Evolutionary conservation across 2,329 filamentous ascomycete species (phyloP), one percentile per base, ranked within the genome.

Genomic region (Xylaria sp.): DNA sequence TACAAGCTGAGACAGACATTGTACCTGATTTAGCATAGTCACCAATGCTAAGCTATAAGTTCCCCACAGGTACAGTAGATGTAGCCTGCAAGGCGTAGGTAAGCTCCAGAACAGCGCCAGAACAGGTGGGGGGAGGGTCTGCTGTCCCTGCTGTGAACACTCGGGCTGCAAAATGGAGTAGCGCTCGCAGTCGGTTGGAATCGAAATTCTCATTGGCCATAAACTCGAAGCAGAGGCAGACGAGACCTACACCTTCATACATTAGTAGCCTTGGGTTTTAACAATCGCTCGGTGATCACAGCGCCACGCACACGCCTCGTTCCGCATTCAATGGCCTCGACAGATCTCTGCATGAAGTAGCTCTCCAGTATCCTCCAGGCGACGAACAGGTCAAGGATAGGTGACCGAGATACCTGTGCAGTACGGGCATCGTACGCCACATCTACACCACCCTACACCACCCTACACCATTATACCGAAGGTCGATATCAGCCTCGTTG

Each of bases 181-280:
- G n/a, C 46, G 21, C 42, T 50, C 49, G 45, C 28, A 47, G 23
- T 14, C 38, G 19, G 15, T 23, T 42, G 45, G 21, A 45, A 42
- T 23, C 19, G 21, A 43, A 43, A 11, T 43, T 51, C 25, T 51
- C 46, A 57, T 57, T 57, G 46, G 55, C 55, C 55, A 38, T 6
- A 31, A 40, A 52, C 19, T 19, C 6, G 14, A 37, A 15, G 12
- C 6, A 15, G 35, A 37, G 12, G 3, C 14, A 37, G 7, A 8
- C 12, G 7, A 37, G 8, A 37, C 35, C 35, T 37, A 37, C 28
- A 31, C 28, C 28, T 31, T 9, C 28, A 31, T 31, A 31, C 4
- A 31, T 31, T 31, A 31, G 28, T 9, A 31, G 28, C 37, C 37
- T 40, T 9, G 11, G 21, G 42, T 15, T 45, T 45, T 21, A 25